Conservation (phyloP, 106 monocot species). For the Vanilla planifolia region DNA sequence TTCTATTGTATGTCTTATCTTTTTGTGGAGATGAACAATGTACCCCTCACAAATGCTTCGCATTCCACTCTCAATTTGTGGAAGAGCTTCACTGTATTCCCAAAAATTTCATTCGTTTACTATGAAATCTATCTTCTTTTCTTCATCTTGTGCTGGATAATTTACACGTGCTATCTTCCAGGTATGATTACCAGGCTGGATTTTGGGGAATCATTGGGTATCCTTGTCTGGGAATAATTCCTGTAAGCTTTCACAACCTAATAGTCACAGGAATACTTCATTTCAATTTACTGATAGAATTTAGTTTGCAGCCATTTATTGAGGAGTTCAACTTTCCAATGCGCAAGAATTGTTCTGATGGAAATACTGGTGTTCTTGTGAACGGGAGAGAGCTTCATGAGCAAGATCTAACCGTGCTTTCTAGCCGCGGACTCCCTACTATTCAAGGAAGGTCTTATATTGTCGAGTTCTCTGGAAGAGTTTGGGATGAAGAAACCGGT, state of each 20-base stretch:
- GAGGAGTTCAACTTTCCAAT: conserved; percentile 71
- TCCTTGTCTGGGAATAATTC: conserved; percentile 86
- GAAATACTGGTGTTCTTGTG: conserved; percentile 54
- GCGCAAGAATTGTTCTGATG: conserved; percentile 53
- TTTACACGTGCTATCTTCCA: conserved; percentile 8
- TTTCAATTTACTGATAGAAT: no score
- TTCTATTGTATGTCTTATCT: no score
- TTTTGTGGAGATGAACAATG: no score
- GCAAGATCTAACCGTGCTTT: conserved; percentile 58
- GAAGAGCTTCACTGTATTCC: no score
- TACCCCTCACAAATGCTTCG: no score
- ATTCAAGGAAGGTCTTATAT: conserved; percentile 27
- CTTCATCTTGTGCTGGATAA: no score
- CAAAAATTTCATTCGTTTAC: no score
- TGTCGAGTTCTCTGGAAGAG: conserved; percentile 61
- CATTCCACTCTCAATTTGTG: no score
- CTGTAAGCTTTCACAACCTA: conserved; percentile 38
- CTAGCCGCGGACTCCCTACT: conserved; percentile 43
- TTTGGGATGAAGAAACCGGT: conserved; percentile 58
- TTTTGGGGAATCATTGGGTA: conserved; percentile 90
- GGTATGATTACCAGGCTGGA: conserved; percentile 94
- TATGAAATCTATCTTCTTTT: no score
- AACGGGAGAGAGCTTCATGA: conserved; percentile 81
- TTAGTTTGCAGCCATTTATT: conserved; percentile 52
- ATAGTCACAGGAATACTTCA: no score